These are phyloP conservation scores for Daldinia decipiens DNA, from an alignment of 495 filamentous ascomycete species.

Conservation along the genomic window DNA sequence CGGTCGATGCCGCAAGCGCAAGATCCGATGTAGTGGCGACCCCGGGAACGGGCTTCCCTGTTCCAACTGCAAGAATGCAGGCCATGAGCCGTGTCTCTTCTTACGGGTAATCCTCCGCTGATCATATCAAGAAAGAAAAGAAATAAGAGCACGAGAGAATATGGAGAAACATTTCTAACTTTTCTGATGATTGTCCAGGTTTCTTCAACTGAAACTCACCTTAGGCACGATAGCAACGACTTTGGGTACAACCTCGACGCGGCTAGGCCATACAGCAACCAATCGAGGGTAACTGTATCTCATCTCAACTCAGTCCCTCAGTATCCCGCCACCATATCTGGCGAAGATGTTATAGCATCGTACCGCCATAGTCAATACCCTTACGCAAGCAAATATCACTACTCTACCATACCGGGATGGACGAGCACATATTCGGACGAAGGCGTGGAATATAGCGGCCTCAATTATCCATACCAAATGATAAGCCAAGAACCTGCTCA, in stretches of 20 bases:
- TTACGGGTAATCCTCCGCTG: conserved; percentile 69
- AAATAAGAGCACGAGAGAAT: conserved; percentile 5
- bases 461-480: conserved; percentile 48
- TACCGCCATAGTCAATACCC: conserved; percentile 49
- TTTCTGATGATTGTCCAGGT: conserved; percentile 52
- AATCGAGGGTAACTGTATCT: conserved; percentile 47
- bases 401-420: conserved; percentile 51
- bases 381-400: conserved; percentile 49
- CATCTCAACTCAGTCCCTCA: conserved; percentile 33
- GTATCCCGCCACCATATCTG: conserved; percentile 45
- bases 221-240: conserved; percentile 51
- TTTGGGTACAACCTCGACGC: conserved; percentile 55
- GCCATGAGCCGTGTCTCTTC: conserved; percentile 77
- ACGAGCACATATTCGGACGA: conserved; percentile 50
- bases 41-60: conserved; percentile 78
- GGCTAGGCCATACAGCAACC: conserved; percentile 52
- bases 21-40: conserved; percentile 96
- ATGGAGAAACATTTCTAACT: conserved; percentile 31
- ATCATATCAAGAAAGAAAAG: conserved; percentile 15
- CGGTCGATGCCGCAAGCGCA: conserved; percentile 87
- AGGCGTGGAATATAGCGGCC: conserved; percentile 52
- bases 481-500: conserved; percentile 47
- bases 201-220: conserved; percentile 56
- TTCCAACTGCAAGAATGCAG: conserved; percentile 81
- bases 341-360: conserved; percentile 46